Conservation (phyloP, 768 basidiomycete species). For the Xerocomellus chrysenteron region DNA sequence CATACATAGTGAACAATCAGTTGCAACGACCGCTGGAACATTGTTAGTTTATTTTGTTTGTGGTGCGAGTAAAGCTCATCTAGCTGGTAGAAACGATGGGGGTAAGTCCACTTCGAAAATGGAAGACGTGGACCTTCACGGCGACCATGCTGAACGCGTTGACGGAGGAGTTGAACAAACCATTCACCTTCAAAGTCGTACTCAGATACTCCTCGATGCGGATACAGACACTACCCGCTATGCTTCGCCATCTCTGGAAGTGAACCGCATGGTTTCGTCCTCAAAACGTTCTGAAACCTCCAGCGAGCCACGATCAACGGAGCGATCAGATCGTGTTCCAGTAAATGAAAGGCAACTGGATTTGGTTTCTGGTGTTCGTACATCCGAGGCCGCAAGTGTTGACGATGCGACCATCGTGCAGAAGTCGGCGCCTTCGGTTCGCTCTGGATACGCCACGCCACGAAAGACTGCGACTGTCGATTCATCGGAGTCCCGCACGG, state of each 20-base stretch:
- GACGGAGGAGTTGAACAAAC: not conserved
- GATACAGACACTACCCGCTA: not conserved
- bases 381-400: not conserved
- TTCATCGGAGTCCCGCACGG: not conserved
- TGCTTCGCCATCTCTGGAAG: not conserved
- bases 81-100: not conserved
- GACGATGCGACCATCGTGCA: not conserved
- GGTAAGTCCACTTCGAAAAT: not conserved
- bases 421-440: not conserved
- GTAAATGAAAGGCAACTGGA: not conserved
- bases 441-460: not conserved
- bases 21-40: not conserved
- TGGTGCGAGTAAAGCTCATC: not conserved
- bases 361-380: not conserved
- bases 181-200: not conserved
- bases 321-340: not conserved
- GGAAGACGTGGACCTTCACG: not conserved
- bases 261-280: not conserved
- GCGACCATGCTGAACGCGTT: not conserved
- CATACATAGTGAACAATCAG: not conserved
- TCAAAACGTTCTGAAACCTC: not conserved
- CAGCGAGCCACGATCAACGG: not conserved
- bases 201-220: not conserved
- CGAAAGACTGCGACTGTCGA: not conserved
- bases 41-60: conserved; percentile 4